Percentiles rank a stretch among this genome's conserved stretches.
These are phyloP conservation scores for Pichia sp. DNA, from an alignment of 1,139 yeast genomes.

Conservation along the genomic window DNA sequence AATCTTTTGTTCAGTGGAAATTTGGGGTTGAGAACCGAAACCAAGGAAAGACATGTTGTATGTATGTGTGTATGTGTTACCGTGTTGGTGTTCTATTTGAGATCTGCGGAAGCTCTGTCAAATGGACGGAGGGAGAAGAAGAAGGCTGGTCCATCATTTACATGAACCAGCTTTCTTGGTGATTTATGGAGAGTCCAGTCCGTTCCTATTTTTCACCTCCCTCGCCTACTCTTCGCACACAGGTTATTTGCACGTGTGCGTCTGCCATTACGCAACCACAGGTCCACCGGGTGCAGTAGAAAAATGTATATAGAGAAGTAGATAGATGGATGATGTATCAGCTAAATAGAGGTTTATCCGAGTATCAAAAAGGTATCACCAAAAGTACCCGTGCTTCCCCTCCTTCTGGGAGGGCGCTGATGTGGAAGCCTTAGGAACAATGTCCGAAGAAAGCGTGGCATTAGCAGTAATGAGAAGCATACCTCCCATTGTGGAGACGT, in stretches of 20 bases:
- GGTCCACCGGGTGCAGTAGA: too few species aligned
- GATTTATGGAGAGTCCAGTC: background rate
- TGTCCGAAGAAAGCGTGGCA: conserved; percentile 26
- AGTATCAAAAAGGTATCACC: conserved; percentile 5
- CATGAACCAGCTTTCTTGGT: background rate
- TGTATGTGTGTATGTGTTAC: background rate
- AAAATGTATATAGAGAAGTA: background rate
- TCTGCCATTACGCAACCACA: conserved; percentile 9
- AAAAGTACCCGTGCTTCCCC: conserved; percentile 11
- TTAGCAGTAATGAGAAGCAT: conserved; percentile 41
- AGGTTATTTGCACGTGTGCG: conserved; percentile 5
- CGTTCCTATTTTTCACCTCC: conserved; percentile 3
- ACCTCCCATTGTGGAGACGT: conserved; percentile 38
- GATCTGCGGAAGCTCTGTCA: background rate
- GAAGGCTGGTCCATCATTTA: background rate
- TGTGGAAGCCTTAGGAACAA: background rate
- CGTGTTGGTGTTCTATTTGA: background rate
- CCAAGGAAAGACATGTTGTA: conserved; percentile 68
- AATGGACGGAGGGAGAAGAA: background rate
- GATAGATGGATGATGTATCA: background rate
- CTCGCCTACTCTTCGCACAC: background rate
- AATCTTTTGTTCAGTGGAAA: conserved; percentile 69
- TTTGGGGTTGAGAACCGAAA: conserved; percentile 63
- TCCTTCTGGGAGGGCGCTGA: conserved; percentile 2
- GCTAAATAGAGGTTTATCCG: background rate